Evolutionary conservation across 2,329 filamentous ascomycete genomes (phyloP), one percentile per base, ranked within the genome.

Genomic region (Diaporthe australafricana): DNA sequence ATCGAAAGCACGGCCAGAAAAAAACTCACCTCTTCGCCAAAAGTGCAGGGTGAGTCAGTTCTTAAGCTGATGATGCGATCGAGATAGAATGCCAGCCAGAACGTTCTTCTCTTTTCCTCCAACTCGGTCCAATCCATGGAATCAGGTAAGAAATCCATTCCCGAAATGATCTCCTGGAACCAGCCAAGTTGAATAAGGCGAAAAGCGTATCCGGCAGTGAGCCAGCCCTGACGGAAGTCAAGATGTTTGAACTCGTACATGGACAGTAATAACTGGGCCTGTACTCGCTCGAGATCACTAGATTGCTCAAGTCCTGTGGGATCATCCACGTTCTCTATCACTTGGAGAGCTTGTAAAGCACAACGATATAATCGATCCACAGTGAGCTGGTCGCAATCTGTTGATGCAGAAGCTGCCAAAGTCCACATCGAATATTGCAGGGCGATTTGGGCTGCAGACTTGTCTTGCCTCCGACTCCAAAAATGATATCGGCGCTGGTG

Each of bases 31-130:
- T 57, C 53, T 25, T 57, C 53, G 12, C 53, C 53, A 35, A 57
- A 57, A 57, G 32, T 40, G 32, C 35, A 57, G 40, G 53, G 14
- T 40, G 53, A 57, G 14, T 57, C 32, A 16, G 12, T 57, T 40
- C 53, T 35, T n/a, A 57, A n/a, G n/a, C 32, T 57, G 14, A 57
- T 57, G 12, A 57, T 57, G n/a, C 53, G 53, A 32, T 57, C 53
- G 5, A 57, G 35, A 40, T 57, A 57, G 14, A 40, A 62, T 7
- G 38, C 56, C 30, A 45, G 56, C 56, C 38, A 62, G 20, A 62
- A 62, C 8, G 56, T 30, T 32, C 22, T 62, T 30, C 56, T 62
- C 25, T 45, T 45, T 30, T 62, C 25, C 40, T 62, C 38, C 25
- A 62, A 11, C 6, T 45, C 56, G 17, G 22, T 62, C 56, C 38